Evolutionary conservation across 2,329 filamentous ascomycete species (phyloP).

Genomic region (Ceratocystis huliohia): DNA sequence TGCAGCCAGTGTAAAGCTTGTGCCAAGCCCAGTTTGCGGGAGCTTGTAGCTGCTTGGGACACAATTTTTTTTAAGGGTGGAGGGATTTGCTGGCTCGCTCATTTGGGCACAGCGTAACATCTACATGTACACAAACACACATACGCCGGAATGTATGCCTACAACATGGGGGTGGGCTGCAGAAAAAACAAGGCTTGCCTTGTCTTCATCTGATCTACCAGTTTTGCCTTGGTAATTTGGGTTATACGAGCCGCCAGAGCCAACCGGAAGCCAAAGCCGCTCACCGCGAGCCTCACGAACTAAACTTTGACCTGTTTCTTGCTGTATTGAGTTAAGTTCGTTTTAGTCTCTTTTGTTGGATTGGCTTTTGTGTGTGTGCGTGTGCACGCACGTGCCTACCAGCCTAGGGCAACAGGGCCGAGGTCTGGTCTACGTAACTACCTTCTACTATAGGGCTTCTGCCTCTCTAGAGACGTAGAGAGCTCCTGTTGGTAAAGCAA

Average conservation of each 20-base stretch:
- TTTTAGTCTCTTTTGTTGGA: neutral
- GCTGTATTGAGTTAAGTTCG: too few relatives aligned
- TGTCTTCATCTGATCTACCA: constrained; percentile 7
- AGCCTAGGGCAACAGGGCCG: neutral
- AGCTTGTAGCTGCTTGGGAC: too few relatives aligned
- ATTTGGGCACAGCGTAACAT: too few relatives aligned
- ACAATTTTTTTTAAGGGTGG: too few relatives aligned
- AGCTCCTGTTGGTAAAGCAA: neutral
- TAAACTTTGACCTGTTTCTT: neutral
- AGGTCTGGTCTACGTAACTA: neutral
- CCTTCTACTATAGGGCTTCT: neutral
- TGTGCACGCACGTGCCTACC: neutral
- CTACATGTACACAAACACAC: neutral
- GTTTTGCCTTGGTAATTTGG: constrained; percentile 1
- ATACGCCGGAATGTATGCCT: neutral
- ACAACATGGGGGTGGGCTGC: neutral
- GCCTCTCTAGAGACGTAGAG: neutral
- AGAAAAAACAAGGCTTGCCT: neutral
- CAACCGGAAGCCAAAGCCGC: neutral
- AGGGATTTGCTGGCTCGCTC: too few relatives aligned
- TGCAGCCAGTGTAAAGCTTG: too few relatives aligned
- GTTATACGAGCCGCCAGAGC: constrained; percentile 5
- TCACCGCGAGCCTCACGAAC: neutral
- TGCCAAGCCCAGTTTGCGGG: too few relatives aligned
- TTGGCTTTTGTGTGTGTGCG: neutral